phyloP scores from a whole-genome alignment of 441 rosid species.

The Iberis amara region DNA sequence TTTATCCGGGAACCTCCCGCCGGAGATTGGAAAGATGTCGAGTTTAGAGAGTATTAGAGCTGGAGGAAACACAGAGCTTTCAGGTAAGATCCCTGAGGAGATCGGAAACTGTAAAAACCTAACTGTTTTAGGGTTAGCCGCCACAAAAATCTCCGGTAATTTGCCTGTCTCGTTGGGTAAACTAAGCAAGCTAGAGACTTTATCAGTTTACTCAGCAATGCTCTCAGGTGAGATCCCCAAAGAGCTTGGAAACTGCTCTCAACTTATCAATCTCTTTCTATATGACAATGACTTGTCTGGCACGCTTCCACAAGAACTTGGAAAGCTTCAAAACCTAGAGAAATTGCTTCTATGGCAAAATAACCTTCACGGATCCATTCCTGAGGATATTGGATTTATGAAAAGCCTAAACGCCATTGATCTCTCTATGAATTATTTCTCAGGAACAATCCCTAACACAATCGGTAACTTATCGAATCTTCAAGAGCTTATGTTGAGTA shows the following conservation, averaged over 20 bases:
- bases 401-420: constrained; percentile 47
- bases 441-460: constrained; percentile 48
- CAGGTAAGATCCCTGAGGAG: constrained; percentile 53
- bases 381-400: constrained; percentile 61
- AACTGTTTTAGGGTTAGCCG: constrained; percentile 53
- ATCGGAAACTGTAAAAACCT: constrained; percentile 48
- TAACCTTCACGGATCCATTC: constrained; percentile 46
- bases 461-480: constrained; percentile 47
- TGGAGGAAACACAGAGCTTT: constrained; percentile 59
- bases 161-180: constrained; percentile 51
- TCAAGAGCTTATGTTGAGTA: constrained; percentile 64
- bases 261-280: constrained; percentile 49
- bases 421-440: constrained; percentile 54
- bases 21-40: constrained; percentile 43
- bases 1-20: constrained; percentile 43
- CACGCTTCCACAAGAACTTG: constrained; percentile 46
- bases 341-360: constrained; percentile 62
- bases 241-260: constrained; percentile 54
- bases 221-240: constrained; percentile 56
- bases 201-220: constrained; percentile 55
- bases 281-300: constrained; percentile 66
- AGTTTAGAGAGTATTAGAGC: constrained; percentile 47
- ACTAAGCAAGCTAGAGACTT: constrained; percentile 47
- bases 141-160: constrained; percentile 48
- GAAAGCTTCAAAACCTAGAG: constrained; percentile 52